Percentiles rank a stretch among this genome's conserved stretches.
phyloP scores from a whole-genome alignment of 495 filamentous ascomycete genomes.

The Neurospora sp. region DNA sequence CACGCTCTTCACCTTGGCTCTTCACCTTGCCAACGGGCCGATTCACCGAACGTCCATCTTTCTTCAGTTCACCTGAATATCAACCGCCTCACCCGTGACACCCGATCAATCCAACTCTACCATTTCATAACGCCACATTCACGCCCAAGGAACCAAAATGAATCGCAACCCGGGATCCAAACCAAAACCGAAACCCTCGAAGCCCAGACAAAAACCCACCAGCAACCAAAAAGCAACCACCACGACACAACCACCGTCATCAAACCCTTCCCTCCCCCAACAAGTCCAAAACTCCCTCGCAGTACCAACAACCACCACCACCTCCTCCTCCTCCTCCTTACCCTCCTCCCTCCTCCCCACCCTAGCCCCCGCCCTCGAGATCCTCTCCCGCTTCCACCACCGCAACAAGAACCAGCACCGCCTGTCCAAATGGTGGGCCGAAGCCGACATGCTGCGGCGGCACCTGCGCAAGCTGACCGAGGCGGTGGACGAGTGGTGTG shows the following conservation, averaged over 20 bases:
- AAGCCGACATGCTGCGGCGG: slow-evolving; percentile 56
- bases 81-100: not conserved
- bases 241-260: not conserved
- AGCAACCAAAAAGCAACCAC: not conserved
- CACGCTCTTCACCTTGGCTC: not conserved
- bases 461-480: slow-evolving; percentile 42
- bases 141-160: not conserved
- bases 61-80: not conserved
- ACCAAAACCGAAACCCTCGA: not conserved
- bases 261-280: not conserved
- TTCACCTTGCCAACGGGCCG: not conserved
- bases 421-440: slow-evolving; percentile 61
- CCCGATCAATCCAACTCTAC: not conserved
- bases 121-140: not conserved
- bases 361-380: slow-evolving; percentile 15
- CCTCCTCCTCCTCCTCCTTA: not conserved
- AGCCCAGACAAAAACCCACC: not conserved
- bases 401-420: slow-evolving; percentile 80
- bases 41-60: not conserved
- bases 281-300: not conserved
- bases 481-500: slow-evolving; percentile 22
- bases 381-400: slow-evolving; percentile 58
- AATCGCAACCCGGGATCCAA: not conserved
- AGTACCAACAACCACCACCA: not conserved
- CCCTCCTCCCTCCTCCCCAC: not conserved